Evolutionary conservation across 345 rosid species (phyloP).

Genomic region (Eucalyptus tenuipes): DNA sequence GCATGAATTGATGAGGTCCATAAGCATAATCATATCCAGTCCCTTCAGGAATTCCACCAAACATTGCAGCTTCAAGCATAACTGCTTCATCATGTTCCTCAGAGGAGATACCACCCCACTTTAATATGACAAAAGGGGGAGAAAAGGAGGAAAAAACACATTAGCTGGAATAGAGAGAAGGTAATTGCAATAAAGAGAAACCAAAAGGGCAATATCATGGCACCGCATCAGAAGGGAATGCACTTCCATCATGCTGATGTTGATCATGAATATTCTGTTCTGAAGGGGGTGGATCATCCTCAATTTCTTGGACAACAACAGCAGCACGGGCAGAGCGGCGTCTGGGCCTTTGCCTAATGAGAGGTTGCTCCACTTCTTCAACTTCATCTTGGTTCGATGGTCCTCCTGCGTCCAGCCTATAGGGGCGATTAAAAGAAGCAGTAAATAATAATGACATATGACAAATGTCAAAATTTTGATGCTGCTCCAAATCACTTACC

Average conservation of each 20-base stretch:
- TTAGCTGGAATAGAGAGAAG: background rate
- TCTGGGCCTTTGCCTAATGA: constrained; percentile 59
- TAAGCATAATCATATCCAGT: constrained; percentile 45
- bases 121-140: constrained; percentile 1
- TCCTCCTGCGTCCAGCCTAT: constrained; percentile 58
- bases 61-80: constrained; percentile 99
- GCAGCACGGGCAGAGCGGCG: constrained; percentile 28
- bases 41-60: constrained; percentile 92
- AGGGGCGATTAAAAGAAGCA: background rate
- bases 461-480: background rate
- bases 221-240: constrained; percentile 76
- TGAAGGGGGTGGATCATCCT: constrained; percentile 41
- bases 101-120: constrained; percentile 99
- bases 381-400: constrained; percentile 58
- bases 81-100: constrained; percentile 99
- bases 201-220: background rate
- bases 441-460: background rate
- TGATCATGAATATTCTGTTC: constrained; percentile 22
- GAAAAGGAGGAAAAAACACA: background rate
- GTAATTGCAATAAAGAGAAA: background rate
- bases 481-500: constrained; percentile 25
- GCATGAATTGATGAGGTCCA: constrained; percentile 60
- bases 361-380: constrained; percentile 70
- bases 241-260: constrained; percentile 31
- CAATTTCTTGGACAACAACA: constrained; percentile 35